Conservation (phyloP, 768 basidiomycete genomes). For the Termitomyces titanicus region DNA sequence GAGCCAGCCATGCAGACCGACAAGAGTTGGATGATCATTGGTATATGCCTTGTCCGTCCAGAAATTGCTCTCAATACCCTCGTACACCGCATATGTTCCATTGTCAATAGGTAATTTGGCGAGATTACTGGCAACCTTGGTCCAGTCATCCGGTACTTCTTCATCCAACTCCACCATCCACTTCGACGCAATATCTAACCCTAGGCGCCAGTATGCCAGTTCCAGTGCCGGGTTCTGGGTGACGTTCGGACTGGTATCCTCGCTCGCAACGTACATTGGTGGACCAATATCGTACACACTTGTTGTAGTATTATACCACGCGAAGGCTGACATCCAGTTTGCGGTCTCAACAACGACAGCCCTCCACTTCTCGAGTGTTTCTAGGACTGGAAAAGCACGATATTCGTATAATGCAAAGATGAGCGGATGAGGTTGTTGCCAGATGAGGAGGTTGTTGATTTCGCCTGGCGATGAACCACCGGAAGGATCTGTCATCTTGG, state of each 20-base stretch:
- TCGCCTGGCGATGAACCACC: constrained; percentile 56
- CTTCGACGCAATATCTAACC: constrained; percentile 41
- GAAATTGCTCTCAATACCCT: constrained; percentile 48
- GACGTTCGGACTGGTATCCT: constrained; percentile 52
- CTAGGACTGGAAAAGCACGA: constrained; percentile 36
- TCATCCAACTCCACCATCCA: constrained; percentile 46
- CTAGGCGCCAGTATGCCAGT: constrained; percentile 55
- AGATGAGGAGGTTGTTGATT: constrained; percentile 61
- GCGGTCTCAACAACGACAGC: constrained; percentile 49
- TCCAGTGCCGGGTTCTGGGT: constrained; percentile 58
- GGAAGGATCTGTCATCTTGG: constrained; percentile 60
- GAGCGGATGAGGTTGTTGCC: constrained; percentile 60
- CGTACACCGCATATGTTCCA: constrained; percentile 51
- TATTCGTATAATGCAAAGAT: constrained; percentile 58
- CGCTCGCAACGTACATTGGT: constrained; percentile 54
- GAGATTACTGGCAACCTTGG: constrained; percentile 38
- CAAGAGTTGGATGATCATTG: constrained; percentile 56
- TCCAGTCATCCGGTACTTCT: constrained; percentile 39
- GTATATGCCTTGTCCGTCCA: constrained; percentile 50
- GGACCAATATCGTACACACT: constrained; percentile 53
- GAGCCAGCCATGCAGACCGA: constrained; percentile 56
- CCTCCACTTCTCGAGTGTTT: constrained; percentile 47
- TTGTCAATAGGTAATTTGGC: constrained; percentile 50
- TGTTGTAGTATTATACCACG: constrained; percentile 46
- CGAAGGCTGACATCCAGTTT: constrained; percentile 58